These are phyloP conservation scores for Gymnopus androsaceus DNA, from an alignment of 1,284 basidiomycete genomes.

Conservation along the genomic window DNA sequence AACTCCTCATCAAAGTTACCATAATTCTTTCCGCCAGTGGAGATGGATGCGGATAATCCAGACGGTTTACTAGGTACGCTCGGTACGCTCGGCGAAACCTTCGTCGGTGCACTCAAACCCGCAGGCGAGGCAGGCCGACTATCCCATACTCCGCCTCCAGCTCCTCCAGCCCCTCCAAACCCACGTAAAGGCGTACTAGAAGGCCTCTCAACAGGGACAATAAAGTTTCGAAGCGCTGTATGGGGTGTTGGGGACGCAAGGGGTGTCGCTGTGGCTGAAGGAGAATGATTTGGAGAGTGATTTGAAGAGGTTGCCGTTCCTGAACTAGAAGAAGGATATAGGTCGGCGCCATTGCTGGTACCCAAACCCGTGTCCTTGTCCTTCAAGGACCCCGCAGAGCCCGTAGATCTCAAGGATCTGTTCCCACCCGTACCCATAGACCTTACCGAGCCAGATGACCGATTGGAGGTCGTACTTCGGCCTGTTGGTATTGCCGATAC, in stretches of 20 bases:
- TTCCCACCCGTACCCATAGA: background rate
- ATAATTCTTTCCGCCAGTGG: background rate
- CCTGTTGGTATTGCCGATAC: slow-evolving; percentile 40
- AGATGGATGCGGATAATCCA: slow-evolving; percentile 38
- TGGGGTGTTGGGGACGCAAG: slow-evolving; percentile 14
- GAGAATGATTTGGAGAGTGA: slow-evolving; percentile 27
- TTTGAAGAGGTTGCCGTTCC: slow-evolving; percentile 21
- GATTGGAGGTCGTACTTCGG: slow-evolving; percentile 30
- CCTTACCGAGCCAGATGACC: background rate
- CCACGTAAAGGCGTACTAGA: slow-evolving; percentile 59
- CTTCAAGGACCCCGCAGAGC: background rate
- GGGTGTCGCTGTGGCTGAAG: background rate
- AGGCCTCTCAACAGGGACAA: slow-evolving; percentile 59
- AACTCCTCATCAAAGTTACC: slow-evolving; percentile 6
- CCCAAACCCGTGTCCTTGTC: slow-evolving; percentile 20
- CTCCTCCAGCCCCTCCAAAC: no score
- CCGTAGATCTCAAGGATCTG: background rate
- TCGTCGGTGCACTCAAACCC: background rate
- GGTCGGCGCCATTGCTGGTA: background rate
- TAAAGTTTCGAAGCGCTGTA: slow-evolving; percentile 16
- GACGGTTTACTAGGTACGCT: slow-evolving; percentile 48
- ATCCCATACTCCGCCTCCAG: slow-evolving; percentile 4
- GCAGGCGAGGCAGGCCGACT: slow-evolving; percentile 58
- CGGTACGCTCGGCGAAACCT: slow-evolving; percentile 36
- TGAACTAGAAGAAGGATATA: slow-evolving; percentile 26